These are phyloP conservation scores for Lichenothelia convexa DNA, from an alignment of 495 filamentous ascomycete species.

Conservation along the genomic window DNA sequence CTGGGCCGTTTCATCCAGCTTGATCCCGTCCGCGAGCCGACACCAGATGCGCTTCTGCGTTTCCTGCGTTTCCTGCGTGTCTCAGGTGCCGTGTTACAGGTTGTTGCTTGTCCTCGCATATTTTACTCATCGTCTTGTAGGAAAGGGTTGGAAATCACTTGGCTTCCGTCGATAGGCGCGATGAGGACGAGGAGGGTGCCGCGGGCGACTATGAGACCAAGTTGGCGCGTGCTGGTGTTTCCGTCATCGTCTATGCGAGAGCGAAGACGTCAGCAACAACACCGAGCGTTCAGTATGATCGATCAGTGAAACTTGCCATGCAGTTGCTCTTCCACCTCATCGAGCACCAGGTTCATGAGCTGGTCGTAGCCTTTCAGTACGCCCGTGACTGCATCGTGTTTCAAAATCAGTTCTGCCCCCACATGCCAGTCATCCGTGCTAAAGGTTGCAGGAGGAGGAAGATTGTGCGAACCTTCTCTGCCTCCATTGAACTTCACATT, in stretches of 20 bases:
- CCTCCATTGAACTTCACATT: conserved; percentile 93
- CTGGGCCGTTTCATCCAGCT: no score
- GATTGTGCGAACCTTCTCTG: conserved; percentile 50
- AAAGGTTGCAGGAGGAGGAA: no score
- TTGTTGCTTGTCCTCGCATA: not conserved
- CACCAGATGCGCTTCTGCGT: no score
- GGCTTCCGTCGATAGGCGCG: conserved; percentile 82
- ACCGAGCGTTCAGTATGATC: conserved; percentile 1
- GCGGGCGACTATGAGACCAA: conserved; percentile 80
- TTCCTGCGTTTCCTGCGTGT: no score
- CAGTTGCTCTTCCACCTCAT: conserved; percentile 79
- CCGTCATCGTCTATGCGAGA: conserved; percentile 61
- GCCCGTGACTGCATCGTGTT: conserved; percentile 45
- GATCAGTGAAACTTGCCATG: conserved; percentile 38
- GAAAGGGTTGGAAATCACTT: conserved; percentile 92
- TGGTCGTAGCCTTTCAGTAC: conserved; percentile 89
- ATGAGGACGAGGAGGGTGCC: conserved; percentile 85
- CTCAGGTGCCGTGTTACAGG: no score
- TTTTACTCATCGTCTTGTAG: conserved; percentile 46
- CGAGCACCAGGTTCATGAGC: conserved; percentile 92
- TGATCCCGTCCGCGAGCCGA: no score
- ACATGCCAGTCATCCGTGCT: not conserved
- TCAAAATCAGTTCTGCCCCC: not conserved
- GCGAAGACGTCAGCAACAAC: conserved; percentile 1
- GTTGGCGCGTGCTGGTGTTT: conserved; percentile 62